Base-by-base conservation (phyloP, 305 asterid genomes). In the Fraxinus xanthoxyloides region DNA sequence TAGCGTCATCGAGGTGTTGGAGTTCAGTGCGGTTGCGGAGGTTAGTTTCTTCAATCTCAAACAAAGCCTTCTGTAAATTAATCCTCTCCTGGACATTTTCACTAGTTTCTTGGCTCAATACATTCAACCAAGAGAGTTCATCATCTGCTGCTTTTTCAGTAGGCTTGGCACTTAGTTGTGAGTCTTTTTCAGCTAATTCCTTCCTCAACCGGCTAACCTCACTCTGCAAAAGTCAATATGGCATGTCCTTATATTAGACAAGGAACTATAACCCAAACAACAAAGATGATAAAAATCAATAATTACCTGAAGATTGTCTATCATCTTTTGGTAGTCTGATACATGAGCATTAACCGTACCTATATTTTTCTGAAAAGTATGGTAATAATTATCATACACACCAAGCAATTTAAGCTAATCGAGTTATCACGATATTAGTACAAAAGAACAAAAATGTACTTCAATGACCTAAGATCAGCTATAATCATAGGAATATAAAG, bases 81-180 rank as follows among this genome's bases (percentile, higher is more conserved):
- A 95, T 93, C 89, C 99, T 89, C 86, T 95, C 99, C 88, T 92
- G 96, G 87, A 95, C 98, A 86, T 95, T 95, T 92, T 95, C 99
- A 90, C 93, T 90, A 69, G 94, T 93, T 90, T 95, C 99, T 87
- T 90, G 95, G 89, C 99, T 95, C 92, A 93, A 83, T 21, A 84
- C 67, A 78, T 95, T 91, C 87, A 95, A 80, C 92, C 89, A 86
- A 73, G 97, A 92, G 77, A 92, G 80, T 86, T 95, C 98, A 79
- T 88, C 97, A 87, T 91, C 93, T n/a, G 80, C 87, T 67, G 91
- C 82, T 88, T 87, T 92, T 81, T 94, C 99, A 80, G 90, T 61
- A 80, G 97, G 95, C 87, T 90, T 93, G 59, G 98, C 90, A 82
- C 85, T 93, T 79, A 95, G 91, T 81, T 91, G 97, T 1, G 94